A percentile compares a stretch with the other conserved stretches of the same genome.
These are phyloP conservation scores for Mycena albidolilacea DNA, from an alignment of 768 basidiomycete genomes.

Conservation along the genomic window DNA sequence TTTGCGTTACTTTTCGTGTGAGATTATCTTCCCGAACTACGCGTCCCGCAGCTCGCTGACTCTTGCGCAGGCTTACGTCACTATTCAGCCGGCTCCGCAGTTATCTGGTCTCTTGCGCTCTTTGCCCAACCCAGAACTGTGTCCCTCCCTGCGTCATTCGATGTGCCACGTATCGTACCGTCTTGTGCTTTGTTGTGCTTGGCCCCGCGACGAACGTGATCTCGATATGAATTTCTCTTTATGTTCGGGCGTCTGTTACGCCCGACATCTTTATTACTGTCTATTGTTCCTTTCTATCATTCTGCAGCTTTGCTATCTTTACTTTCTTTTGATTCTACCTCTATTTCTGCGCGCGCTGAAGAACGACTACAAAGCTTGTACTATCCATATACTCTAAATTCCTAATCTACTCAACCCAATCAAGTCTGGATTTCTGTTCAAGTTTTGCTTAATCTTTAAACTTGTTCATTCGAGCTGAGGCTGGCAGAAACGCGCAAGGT, in stretches of 20 bases:
- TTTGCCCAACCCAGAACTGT: slow-evolving; percentile 33
- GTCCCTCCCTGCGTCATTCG: slow-evolving; percentile 60
- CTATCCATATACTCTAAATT: not conserved
- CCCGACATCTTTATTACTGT: slow-evolving; percentile 30
- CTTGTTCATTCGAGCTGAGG: too few species aligned
- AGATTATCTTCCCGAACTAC: slow-evolving; percentile 40
- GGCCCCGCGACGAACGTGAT: slow-evolving; percentile 79
- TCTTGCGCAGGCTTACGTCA: slow-evolving; percentile 47
- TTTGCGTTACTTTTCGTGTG: slow-evolving; percentile 49
- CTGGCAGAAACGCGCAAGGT: too few species aligned
- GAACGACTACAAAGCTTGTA: not conserved
- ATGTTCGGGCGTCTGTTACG: slow-evolving; percentile 37
- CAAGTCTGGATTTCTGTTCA: slow-evolving; percentile 19
- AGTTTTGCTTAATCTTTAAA: not conserved
- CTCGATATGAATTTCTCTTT: slow-evolving; percentile 62
- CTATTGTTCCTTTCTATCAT: slow-evolving; percentile 6
- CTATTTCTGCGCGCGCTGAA: not conserved
- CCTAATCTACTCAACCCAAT: slow-evolving; percentile 4
- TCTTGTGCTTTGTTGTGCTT: slow-evolving; percentile 59
- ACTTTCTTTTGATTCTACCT: not conserved
- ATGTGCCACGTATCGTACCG: slow-evolving; percentile 79
- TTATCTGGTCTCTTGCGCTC: slow-evolving; percentile 48
- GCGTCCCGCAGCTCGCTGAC: slow-evolving; percentile 46
- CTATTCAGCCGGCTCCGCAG: slow-evolving; percentile 56
- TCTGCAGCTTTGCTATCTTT: slow-evolving; percentile 18